Percentiles rank a stretch among this genome's conserved stretches.
These are phyloP conservation scores for Moelleriella libera DNA, from an alignment of 2,329 filamentous ascomycete species.

Conservation along the genomic window DNA sequence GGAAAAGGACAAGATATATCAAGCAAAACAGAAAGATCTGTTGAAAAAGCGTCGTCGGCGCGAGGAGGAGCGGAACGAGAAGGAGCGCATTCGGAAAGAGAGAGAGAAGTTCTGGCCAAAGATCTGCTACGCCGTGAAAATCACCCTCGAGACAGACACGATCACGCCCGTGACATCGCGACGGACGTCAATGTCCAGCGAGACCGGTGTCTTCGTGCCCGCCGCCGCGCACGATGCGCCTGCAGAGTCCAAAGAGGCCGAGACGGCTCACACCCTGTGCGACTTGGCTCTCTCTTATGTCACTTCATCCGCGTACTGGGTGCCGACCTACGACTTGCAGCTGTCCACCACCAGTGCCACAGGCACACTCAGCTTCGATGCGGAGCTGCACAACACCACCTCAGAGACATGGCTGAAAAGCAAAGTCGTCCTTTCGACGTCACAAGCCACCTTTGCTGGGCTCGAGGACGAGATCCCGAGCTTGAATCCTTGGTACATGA, in stretches of 20 bases:
- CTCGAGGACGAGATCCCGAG: slow-evolving; percentile 39
- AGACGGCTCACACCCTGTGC: slow-evolving; percentile 14
- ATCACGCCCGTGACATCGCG: slow-evolving; percentile 31
- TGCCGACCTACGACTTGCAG: slow-evolving; percentile 46
- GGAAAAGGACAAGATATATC: slow-evolving; percentile 17
- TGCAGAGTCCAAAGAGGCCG: slow-evolving; percentile 5
- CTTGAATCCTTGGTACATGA: slow-evolving; percentile 42
- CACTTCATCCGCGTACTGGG: slow-evolving; percentile 43
- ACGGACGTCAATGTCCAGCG: slow-evolving; percentile 35
- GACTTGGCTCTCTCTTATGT: slow-evolving; percentile 44
- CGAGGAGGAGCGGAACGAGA: slow-evolving; percentile 25
- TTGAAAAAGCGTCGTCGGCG: slow-evolving; percentile 20
- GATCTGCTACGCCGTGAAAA: slow-evolving; percentile 29
- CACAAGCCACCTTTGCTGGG: slow-evolving; percentile 42
- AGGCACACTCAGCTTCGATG: slow-evolving; percentile 44
- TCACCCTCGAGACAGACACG: slow-evolving; percentile 30
- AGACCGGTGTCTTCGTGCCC: slow-evolving; percentile 29
- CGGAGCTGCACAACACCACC: slow-evolving; percentile 45
- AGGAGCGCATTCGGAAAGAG: slow-evolving; percentile 26
- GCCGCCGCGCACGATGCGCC: slow-evolving; percentile 7
- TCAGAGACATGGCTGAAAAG: slow-evolving; percentile 50
- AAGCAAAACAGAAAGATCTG: slow-evolving; percentile 20
- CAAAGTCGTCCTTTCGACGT: slow-evolving; percentile 47
- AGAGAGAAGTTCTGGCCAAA: slow-evolving; percentile 33
- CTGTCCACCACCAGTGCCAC: slow-evolving; percentile 41